Conservation (phyloP, 768 basidiomycete species). For the Nidularia pulvinata region DNA sequence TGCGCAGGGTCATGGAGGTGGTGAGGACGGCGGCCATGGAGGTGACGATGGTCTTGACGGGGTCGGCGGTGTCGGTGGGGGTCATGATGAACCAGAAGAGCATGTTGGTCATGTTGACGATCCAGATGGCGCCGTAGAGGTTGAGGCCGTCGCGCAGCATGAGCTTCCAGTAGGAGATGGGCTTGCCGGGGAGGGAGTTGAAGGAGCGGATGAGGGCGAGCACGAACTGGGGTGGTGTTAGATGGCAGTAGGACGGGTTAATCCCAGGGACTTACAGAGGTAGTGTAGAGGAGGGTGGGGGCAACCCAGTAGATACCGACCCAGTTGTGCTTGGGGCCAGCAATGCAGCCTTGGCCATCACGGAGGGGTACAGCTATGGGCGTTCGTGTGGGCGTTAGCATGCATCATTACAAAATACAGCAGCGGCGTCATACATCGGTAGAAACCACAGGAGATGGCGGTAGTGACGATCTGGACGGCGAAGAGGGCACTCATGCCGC, state of each 20-base stretch:
- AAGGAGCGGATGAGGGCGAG: slow-evolving; percentile 64
- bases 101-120: slow-evolving; percentile 82
- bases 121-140: slow-evolving; percentile 52
- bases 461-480: slow-evolving; percentile 72
- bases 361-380: slow-evolving; percentile 62
- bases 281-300: slow-evolving; percentile 71
- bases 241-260: too few species aligned
- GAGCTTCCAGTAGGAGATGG: slow-evolving; percentile 73
- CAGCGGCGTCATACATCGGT: slow-evolving; percentile 49
- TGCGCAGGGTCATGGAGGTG: slow-evolving; percentile 86
- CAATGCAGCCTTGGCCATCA: slow-evolving; percentile 84
- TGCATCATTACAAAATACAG: background rate
- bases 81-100: slow-evolving; percentile 87
- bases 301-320: slow-evolving; percentile 86
- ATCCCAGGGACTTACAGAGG: slow-evolving; percentile 24
- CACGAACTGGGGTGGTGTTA: slow-evolving; percentile 22
- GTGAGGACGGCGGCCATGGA: slow-evolving; percentile 86
- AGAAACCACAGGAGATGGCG: slow-evolving; percentile 78
- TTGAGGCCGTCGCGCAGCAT: slow-evolving; percentile 60
- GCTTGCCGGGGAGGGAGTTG: slow-evolving; percentile 55
- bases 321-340: slow-evolving; percentile 80
- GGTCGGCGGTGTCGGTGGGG: slow-evolving; percentile 59
- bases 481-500: slow-evolving; percentile 55
- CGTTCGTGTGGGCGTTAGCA: slow-evolving; percentile 1
- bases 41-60: slow-evolving; percentile 82